Conservation (phyloP, 1,284 basidiomycete species). For the Irpex lacteus region DNA sequence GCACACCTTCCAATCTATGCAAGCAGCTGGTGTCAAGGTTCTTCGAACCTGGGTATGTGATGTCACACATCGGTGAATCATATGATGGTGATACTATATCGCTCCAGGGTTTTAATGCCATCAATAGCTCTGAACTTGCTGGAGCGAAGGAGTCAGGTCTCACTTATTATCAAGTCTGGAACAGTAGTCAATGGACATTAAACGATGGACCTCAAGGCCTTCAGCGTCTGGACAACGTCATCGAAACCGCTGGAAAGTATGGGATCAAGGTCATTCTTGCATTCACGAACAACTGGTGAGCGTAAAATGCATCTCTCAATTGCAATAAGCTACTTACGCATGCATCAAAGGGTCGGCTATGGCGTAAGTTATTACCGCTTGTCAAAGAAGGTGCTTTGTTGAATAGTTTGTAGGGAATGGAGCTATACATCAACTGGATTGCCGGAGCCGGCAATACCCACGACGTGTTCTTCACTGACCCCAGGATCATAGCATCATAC, state of each 20-base stretch:
- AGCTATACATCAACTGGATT: conserved; percentile 55
- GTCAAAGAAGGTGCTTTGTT: neutral
- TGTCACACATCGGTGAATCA: conserved; percentile 13
- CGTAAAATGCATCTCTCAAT: neutral
- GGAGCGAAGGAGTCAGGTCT: conserved; percentile 43
- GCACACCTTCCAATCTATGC: conserved; percentile 53
- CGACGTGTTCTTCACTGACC: conserved; percentile 52
- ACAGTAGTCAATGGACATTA: conserved; percentile 44
- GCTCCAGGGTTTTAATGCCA: conserved; percentile 53
- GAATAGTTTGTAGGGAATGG: conserved; percentile 28
- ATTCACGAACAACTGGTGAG: conserved; percentile 70
- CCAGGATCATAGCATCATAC: conserved; percentile 45
- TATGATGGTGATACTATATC: neutral
- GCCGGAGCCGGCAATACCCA: conserved; percentile 40
- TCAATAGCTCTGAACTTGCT: conserved; percentile 59
- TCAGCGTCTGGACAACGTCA: conserved; percentile 63
- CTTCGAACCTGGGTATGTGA: conserved; percentile 63
- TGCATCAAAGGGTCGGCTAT: conserved; percentile 30
- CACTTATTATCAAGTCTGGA: conserved; percentile 53
- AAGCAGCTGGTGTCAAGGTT: conserved; percentile 54
- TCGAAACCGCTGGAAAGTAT: conserved; percentile 55
- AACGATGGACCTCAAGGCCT: conserved; percentile 67
- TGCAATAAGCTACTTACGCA: neutral
- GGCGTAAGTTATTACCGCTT: conserved; percentile 22
- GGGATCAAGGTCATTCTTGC: conserved; percentile 59